These are phyloP conservation scores for Ramularia endophylla DNA, from an alignment of 2,329 filamentous ascomycete genomes.

Conservation along the genomic window DNA sequence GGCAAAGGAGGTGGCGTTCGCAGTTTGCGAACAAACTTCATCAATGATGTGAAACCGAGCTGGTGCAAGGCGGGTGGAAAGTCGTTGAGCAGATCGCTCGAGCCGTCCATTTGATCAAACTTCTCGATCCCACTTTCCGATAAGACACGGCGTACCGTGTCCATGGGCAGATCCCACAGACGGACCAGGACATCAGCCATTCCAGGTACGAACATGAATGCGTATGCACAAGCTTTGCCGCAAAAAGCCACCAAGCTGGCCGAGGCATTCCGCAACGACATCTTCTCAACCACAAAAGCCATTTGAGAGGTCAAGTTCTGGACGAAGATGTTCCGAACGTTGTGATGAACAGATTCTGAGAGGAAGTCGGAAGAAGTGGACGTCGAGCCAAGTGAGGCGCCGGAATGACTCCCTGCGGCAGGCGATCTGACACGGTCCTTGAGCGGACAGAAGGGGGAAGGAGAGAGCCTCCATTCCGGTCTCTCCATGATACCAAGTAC, in stretches of 20 bases:
- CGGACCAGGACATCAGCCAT: slow-evolving; percentile 77
- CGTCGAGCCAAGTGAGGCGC: slow-evolving; percentile 48
- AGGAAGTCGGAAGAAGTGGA: slow-evolving; percentile 62
- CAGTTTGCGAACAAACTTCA: slow-evolving; percentile 54
- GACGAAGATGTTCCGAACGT: slow-evolving; percentile 79
- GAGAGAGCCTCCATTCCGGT: slow-evolving; percentile 75
- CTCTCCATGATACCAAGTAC: slow-evolving; percentile 79
- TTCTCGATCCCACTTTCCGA: slow-evolving; percentile 58
- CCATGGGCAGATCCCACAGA: slow-evolving; percentile 68
- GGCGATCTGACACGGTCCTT: slow-evolving; percentile 47
- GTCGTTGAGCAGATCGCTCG: slow-evolving; percentile 52
- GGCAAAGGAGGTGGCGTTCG: slow-evolving; percentile 61
- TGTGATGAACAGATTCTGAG: slow-evolving; percentile 74
- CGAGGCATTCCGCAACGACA: slow-evolving; percentile 70
- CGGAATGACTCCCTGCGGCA: slow-evolving; percentile 45
- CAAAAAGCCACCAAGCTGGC: slow-evolving; percentile 69
- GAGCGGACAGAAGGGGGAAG: slow-evolving; percentile 60
- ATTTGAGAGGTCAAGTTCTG: slow-evolving; percentile 78
- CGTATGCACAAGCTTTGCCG: slow-evolving; percentile 85
- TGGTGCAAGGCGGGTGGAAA: slow-evolving; percentile 64
- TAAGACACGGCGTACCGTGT: slow-evolving; percentile 64
- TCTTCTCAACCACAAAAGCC: slow-evolving; percentile 79
- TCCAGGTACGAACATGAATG: slow-evolving; percentile 86
- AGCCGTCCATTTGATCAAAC: slow-evolving; percentile 44
- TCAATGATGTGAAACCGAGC: slow-evolving; percentile 57